Conservation (phyloP, 2,329 filamentous ascomycete species). For the Ophiosphaerella narmari region DNA sequence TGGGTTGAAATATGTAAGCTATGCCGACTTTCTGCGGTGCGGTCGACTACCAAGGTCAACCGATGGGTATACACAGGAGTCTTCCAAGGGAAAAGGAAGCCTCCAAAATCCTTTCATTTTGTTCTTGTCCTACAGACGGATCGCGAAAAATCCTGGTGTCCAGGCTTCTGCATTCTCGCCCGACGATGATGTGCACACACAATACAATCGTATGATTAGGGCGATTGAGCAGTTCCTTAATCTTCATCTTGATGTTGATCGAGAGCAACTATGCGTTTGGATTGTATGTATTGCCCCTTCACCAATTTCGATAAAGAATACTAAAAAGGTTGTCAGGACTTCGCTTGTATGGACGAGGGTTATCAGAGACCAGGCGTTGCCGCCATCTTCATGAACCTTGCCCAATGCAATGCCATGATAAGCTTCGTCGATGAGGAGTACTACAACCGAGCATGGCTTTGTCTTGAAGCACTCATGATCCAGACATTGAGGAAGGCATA, state of each 20-base stretch:
- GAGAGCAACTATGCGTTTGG: conserved; percentile 16
- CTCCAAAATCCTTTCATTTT: conserved; percentile 30
- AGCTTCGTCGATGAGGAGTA: conserved; percentile 46
- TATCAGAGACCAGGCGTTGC: conserved; percentile 39
- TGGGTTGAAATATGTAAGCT: conserved; percentile 33
- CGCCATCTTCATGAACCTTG: conserved; percentile 45
- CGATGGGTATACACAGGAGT: conserved; percentile 19
- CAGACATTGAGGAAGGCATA: conserved; percentile 40
- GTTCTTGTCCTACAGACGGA: conserved; percentile 48
- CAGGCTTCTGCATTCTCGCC: conserved; percentile 15
- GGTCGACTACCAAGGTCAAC: conserved; percentile 32
- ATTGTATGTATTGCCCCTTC: conserved; percentile 2
- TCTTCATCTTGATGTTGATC: conserved; percentile 24
- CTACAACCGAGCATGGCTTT: conserved; percentile 48
- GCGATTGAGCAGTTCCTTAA: conserved; percentile 36
- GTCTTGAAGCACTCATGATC: conserved; percentile 43
- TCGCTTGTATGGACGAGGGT: conserved; percentile 47
- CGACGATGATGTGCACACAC: conserved; percentile 38
- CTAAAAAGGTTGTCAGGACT: conserved; percentile 29
- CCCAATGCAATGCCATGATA: conserved; percentile 49
- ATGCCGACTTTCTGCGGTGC: conserved; percentile 28
- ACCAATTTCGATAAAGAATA: neutral
- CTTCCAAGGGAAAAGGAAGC: neutral
- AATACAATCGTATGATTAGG: conserved; percentile 39
- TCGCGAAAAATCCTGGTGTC: conserved; percentile 14